Percentiles rank a stretch among this genome's conserved stretches.
These are phyloP conservation scores for Colletotrichum musae DNA, from an alignment of 2,329 filamentous ascomycete species.

Conservation along the genomic window DNA sequence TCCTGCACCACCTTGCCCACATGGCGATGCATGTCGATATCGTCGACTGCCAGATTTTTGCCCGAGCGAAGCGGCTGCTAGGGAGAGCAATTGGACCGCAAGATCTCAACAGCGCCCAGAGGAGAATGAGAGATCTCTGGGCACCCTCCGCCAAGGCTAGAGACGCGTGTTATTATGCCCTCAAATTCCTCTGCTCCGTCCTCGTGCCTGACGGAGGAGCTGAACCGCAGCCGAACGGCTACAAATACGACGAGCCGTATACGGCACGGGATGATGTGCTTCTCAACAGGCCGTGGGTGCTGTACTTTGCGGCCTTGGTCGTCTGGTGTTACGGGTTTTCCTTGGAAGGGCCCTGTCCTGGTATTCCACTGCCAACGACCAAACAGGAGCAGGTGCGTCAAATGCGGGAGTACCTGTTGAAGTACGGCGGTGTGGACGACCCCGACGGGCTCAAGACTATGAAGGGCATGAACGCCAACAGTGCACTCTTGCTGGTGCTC, in stretches of 20 bases:
- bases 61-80: slow-evolving; percentile 86
- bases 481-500: slow-evolving; percentile 85
- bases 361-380: slow-evolving; percentile 66
- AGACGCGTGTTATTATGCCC: slow-evolving; percentile 92
- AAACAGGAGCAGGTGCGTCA: slow-evolving; percentile 78
- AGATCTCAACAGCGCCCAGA: slow-evolving; percentile 84
- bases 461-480: slow-evolving; percentile 84
- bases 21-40: slow-evolving; percentile 99
- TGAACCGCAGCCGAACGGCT: slow-evolving; percentile 48
- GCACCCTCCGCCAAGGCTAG: slow-evolving; percentile 89
- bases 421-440: slow-evolving; percentile 78
- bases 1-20: slow-evolving; percentile 93
- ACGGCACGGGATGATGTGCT: slow-evolving; percentile 89
- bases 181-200: slow-evolving; percentile 90
- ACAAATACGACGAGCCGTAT: slow-evolving; percentile 70
- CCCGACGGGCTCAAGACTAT: slow-evolving; percentile 84
- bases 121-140: slow-evolving; percentile 91
- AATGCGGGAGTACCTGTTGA: slow-evolving; percentile 84
- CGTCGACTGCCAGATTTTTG: slow-evolving; percentile 97
- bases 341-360: slow-evolving; percentile 82
- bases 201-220: slow-evolving; percentile 72
- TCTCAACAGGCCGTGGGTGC: slow-evolving; percentile 92
- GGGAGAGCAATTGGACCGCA: slow-evolving; percentile 87
- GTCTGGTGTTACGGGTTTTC: slow-evolving; percentile 97
- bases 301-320: slow-evolving; percentile 92